These are phyloP conservation scores for Silene conica DNA, from an alignment of 148 eudicot species.

Conservation along the genomic window DNA sequence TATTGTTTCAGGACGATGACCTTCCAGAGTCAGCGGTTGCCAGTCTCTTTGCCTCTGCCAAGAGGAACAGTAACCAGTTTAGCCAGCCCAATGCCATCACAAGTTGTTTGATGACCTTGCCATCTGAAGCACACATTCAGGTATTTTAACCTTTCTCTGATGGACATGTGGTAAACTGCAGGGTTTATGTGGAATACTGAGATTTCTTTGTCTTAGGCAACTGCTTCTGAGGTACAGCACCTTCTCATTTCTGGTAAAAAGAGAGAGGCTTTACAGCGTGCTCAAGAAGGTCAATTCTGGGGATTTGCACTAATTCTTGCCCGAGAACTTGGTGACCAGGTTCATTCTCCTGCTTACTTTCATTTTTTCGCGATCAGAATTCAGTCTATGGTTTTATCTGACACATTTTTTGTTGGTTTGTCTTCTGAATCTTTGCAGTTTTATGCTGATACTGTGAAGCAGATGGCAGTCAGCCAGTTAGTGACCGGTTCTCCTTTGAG, in stretches of 20 bases:
- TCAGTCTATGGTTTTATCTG: background rate
- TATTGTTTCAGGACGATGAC: conserved; percentile 34
- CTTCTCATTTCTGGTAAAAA: conserved; percentile 44
- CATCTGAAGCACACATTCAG: conserved; percentile 41
- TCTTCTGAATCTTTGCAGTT: conserved; percentile 30
- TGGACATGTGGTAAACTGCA: background rate
- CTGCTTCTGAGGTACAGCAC: conserved; percentile 42
- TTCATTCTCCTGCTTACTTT: conserved; percentile 19
- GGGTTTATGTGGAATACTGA: conserved; percentile 18
- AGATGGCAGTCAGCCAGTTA: conserved; percentile 43
- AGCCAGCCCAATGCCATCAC: conserved; percentile 18
- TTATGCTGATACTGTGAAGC: conserved; percentile 43
- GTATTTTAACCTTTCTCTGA: conserved; percentile 19
- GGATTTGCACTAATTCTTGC: conserved; percentile 41
- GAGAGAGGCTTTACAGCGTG: conserved; percentile 45
- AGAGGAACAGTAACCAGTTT: conserved; percentile 26
- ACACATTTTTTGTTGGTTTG: background rate
- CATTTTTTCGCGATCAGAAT: background rate
- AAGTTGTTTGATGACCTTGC: conserved; percentile 35
- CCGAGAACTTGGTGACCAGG: conserved; percentile 48
- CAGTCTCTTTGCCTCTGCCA: conserved; percentile 42
- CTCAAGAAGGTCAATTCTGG: conserved; percentile 51
- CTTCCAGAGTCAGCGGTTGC: conserved; percentile 45
- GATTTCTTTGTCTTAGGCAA: conserved; percentile 27
- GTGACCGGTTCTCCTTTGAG: conserved; percentile 41